Evolutionary conservation across 108 stramenopile species (phyloP).

Genomic region (Cyclostephanos invisitatus): DNA sequence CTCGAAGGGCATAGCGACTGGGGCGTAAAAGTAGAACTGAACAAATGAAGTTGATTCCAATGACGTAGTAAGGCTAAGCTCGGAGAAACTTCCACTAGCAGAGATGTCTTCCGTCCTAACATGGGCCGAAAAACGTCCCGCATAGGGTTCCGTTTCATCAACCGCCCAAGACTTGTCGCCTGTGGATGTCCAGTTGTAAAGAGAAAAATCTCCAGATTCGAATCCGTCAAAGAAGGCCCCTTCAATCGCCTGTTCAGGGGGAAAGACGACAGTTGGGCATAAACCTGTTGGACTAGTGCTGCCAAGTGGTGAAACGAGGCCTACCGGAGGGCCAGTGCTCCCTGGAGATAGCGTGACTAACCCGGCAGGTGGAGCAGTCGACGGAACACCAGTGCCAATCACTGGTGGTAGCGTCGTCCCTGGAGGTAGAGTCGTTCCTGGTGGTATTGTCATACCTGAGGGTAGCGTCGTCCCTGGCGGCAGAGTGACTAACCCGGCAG

Average conservation of each 20-base stretch:
- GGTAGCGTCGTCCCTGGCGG: background rate
- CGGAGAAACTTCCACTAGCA: constrained; percentile 25
- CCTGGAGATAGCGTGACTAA: no score
- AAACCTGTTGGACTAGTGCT: no score
- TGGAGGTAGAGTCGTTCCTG: background rate
- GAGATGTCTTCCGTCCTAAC: constrained; percentile 42
- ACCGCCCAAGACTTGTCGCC: constrained; percentile 39
- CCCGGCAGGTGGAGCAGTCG: no score
- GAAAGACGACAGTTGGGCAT: background rate
- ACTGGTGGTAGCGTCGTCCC: background rate
- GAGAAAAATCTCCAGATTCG: constrained; percentile 47
- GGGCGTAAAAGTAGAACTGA: constrained; percentile 49
- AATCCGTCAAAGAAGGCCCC: constrained; percentile 43
- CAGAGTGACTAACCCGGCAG: background rate
- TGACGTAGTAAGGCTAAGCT: constrained; percentile 25
- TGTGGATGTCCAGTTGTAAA: constrained; percentile 20
- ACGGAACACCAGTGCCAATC: no score
- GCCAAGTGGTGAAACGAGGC: no score
- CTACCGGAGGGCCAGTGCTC: no score
- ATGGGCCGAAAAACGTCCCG: constrained; percentile 39
- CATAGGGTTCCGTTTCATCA: constrained; percentile 35
- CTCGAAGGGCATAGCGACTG: constrained; percentile 46
- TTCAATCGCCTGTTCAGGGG: background rate
- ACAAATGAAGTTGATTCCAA: constrained; percentile 28
- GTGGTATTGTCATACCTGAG: background rate